phyloP scores from a whole-genome alignment of 768 basidiomycete genomes.

The Sistotremastrum niveocremeum region DNA sequence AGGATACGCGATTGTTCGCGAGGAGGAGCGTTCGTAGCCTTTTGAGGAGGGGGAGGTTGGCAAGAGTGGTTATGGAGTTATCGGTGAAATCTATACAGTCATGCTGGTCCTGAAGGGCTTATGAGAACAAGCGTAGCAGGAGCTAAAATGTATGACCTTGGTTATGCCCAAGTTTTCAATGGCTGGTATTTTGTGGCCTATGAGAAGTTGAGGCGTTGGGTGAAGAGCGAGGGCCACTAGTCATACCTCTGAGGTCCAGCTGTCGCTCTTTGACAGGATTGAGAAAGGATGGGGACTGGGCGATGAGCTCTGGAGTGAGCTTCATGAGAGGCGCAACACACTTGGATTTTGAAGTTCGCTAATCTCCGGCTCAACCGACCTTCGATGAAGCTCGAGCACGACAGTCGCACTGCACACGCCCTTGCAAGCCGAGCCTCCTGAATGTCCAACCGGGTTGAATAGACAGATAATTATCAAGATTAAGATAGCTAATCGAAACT shows the following conservation, averaged over 20 bases:
- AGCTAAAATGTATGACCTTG: slow-evolving; percentile 30
- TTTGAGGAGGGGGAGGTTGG: slow-evolving; percentile 78
- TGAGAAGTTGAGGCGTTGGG: slow-evolving; percentile 4
- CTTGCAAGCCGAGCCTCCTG: too few relatives aligned
- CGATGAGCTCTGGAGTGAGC: slow-evolving; percentile 87
- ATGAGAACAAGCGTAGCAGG: slow-evolving; percentile 7
- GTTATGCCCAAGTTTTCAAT: slow-evolving; percentile 96
- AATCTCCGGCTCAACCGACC: too few relatives aligned
- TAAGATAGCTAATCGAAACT: too few relatives aligned
- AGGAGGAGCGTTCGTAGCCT: slow-evolving; percentile 74
- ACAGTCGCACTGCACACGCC: too few relatives aligned
- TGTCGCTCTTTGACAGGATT: slow-evolving; percentile 83
- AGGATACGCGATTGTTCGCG: slow-evolving; percentile 79
- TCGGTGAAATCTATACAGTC: slow-evolving; percentile 92
- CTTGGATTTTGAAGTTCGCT: not conserved
- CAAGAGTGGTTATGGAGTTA: slow-evolving; percentile 69
- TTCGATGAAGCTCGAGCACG: too few relatives aligned
- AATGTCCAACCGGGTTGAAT: too few relatives aligned
- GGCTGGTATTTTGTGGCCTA: slow-evolving; percentile 87
- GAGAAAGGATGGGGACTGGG: slow-evolving; percentile 62
- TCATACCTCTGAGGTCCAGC: slow-evolving; percentile 77
- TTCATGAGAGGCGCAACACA: slow-evolving; percentile 45
- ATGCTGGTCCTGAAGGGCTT: slow-evolving; percentile 60
- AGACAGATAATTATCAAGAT: too few relatives aligned
- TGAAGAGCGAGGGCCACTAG: not conserved